These are phyloP conservation scores for Rubia balearica DNA, from an alignment of 305 asterid species.

Conservation along the genomic window DNA sequence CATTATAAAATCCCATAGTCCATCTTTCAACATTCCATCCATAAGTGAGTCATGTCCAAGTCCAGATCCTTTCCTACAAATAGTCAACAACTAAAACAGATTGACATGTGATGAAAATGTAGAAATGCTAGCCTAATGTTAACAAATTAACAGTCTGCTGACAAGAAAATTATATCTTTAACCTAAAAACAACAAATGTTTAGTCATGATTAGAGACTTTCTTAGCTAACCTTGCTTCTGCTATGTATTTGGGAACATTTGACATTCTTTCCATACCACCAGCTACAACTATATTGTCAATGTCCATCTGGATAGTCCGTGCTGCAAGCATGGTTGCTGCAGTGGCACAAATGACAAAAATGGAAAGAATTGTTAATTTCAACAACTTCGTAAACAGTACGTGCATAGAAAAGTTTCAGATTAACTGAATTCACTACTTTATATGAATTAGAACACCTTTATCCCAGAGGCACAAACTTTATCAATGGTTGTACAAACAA, in stretches of 20 bases:
- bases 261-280: constrained; percentile 99
- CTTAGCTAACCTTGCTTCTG: constrained; percentile 77
- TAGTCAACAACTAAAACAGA: constrained; percentile 17
- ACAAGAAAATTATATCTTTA: neutral
- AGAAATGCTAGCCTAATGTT: neutral
- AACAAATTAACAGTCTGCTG: neutral
- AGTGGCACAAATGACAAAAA: constrained; percentile 10
- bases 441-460: constrained; percentile 50
- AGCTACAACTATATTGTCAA: constrained; percentile 85
- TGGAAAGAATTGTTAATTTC: constrained; percentile 12
- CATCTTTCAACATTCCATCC: constrained; percentile 99
- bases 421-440: neutral
- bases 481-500: constrained; percentile 83
- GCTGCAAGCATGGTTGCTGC: constrained; percentile 96
- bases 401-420: too few species aligned
- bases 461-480: constrained; percentile 99
- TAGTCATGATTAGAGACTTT: neutral
- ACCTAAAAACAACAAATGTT: neutral
- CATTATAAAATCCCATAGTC: constrained; percentile 94
- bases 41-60: constrained; percentile 95
- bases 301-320: constrained; percentile 87
- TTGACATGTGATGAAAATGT: neutral
- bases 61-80: constrained; percentile 89
- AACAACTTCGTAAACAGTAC: neutral
- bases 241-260: constrained; percentile 85